Conservation (phyloP, 1,284 basidiomycete genomes). For the Entoloma clypeatum region DNA sequence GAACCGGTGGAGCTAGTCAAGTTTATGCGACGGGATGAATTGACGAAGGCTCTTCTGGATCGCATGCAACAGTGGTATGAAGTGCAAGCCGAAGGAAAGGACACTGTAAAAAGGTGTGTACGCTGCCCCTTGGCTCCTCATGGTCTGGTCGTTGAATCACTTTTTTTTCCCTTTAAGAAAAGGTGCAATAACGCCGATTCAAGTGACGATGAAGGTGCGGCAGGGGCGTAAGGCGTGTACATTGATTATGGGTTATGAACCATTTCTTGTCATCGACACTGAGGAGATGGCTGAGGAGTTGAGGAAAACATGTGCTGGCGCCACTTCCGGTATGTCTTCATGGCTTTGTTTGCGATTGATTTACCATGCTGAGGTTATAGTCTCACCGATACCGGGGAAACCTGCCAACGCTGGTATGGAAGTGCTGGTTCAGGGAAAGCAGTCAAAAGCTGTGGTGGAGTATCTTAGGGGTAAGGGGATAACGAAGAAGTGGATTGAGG, state of each 20-base stretch:
- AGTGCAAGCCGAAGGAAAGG: constrained; percentile 47
- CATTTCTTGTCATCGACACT: constrained; percentile 58
- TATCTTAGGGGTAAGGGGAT: constrained; percentile 67
- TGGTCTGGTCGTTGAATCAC: too few species aligned
- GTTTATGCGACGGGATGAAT: constrained; percentile 70
- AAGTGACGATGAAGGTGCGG: constrained; percentile 64
- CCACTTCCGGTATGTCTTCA: constrained; percentile 58
- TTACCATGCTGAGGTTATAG: constrained; percentile 30
- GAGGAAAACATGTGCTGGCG: constrained; percentile 69
- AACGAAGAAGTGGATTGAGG: constrained; percentile 76
- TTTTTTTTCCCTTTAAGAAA: too few species aligned
- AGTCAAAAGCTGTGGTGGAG: constrained; percentile 62
- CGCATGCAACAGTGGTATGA: constrained; percentile 77
- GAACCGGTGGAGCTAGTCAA: constrained; percentile 33
- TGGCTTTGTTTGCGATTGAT: constrained; percentile 1
- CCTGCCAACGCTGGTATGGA: constrained; percentile 48
- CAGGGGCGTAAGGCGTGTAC: constrained; percentile 79
- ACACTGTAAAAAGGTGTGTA: constrained; percentile 52
- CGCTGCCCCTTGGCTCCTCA: too few species aligned
- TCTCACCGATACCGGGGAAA: constrained; percentile 54
- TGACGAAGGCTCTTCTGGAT: constrained; percentile 47
- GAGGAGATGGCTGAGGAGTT: constrained; percentile 80
- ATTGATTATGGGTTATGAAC: constrained; percentile 73
- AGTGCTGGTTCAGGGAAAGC: constrained; percentile 81
- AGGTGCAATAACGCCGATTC: constrained; percentile 67